Percentiles rank a stretch among this genome's conserved stretches.
These are phyloP conservation scores for Nidula niveotomentosa DNA, from an alignment of 1,284 basidiomycete genomes.

Conservation along the genomic window DNA sequence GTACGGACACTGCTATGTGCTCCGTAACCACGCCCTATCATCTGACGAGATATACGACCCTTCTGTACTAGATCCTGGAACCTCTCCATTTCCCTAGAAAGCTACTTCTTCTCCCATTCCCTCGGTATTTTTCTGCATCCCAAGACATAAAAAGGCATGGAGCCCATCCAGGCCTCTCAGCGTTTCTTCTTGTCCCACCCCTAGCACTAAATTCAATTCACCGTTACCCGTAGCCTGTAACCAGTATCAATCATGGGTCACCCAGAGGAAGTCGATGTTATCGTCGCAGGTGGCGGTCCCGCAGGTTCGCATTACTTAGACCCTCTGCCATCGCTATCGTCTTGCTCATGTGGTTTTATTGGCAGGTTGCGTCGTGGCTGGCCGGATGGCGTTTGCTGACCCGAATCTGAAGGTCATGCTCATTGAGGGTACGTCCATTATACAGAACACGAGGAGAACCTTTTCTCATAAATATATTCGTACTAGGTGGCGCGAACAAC, in stretches of 20 bases:
- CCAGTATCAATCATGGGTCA: constrained; percentile 37
- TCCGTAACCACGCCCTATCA: constrained; percentile 6
- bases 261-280: constrained; percentile 74
- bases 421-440: constrained; percentile 51
- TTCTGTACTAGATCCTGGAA: not conserved
- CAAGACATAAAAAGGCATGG: not conserved
- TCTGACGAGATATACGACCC: constrained; percentile 2
- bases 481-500: constrained; percentile 64
- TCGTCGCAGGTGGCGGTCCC: constrained; percentile 65
- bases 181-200: not conserved
- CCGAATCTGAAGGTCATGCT: constrained; percentile 74
- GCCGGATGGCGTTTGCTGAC: constrained; percentile 69
- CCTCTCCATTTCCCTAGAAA: not conserved
- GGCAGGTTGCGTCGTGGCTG: constrained; percentile 64
- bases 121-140: not conserved
- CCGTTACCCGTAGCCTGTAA: not conserved
- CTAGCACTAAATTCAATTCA: not conserved
- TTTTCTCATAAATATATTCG: no score
- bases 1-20: not conserved
- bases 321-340: no score
- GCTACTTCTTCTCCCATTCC: constrained; percentile 4
- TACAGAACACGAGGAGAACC: no score
- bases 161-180: not conserved
- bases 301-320: constrained; percentile 35
- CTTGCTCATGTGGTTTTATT: not conserved